Evolutionary conservation across 371 early-diverging fungal genomes (phyloP), one percentile per base, ranked within the genome.

Genomic region (Actinomortierella wolfii): DNA sequence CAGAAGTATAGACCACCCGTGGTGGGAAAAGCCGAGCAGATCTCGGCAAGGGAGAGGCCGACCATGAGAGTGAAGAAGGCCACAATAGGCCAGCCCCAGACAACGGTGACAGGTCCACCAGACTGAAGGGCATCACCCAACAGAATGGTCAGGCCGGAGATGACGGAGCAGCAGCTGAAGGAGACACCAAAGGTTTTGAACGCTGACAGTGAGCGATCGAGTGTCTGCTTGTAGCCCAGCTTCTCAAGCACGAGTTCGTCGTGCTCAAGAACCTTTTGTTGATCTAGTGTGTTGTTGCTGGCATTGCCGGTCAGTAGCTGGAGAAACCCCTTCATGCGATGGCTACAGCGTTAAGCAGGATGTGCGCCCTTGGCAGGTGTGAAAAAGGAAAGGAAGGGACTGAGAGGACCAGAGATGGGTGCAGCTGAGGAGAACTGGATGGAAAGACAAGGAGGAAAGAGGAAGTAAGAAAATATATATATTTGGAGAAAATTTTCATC

Each of bases 1-100:
- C 86, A 89, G 57, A 83, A 85, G 70, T 89, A 90, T 8, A 90
- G 60, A 1, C 88, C 87, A 15, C 91, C 91, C 14, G 87, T 84
- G 14, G 88, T 83, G 9, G 91, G 89, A 68, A 79, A 86, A 2
- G 91, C 84, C 2, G 86, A 86, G 56, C 89, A 89, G 52, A 91
- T 91, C 68, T 91, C 91, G 21, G 91, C 91, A 62, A 91, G 65
- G 9, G 87, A 84, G 21, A 89, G 66, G 17, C 84, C 91, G 15
- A 89, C 81, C 59, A 79, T 76, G 73, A 89, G 78, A 1, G 88
- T 86, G 55, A 88, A 86, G 57, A 82, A 46, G 13, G 84, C 81
- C 9, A 86, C 87, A 18, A 86, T 53, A 25, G 89, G 48, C 87
- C 88, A 91, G 39, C 89, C 89, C 89, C 89, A 89, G 39, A 86